These are phyloP conservation scores for Xylaria sp. DNA, from an alignment of 2,329 filamentous ascomycete genomes.

Conservation along the genomic window DNA sequence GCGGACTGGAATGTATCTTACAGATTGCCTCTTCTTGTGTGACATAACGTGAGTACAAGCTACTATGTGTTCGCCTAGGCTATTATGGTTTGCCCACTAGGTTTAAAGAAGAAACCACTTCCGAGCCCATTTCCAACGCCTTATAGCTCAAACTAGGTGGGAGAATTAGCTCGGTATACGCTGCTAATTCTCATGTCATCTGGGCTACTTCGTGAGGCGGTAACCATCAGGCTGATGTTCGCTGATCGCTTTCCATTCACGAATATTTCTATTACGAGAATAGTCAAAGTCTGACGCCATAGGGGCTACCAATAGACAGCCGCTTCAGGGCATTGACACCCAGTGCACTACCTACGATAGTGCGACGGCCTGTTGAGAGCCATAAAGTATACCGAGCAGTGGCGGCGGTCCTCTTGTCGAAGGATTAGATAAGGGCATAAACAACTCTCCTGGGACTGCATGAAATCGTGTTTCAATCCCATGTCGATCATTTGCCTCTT, in stretches of 20 bases:
- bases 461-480: neutral
- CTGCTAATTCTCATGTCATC: neutral
- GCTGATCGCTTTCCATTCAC: neutral
- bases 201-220: neutral
- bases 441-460: neutral
- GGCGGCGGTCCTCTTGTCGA: too few species aligned
- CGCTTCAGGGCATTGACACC: conserved; percentile 1
- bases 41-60: neutral
- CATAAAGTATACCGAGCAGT: neutral
- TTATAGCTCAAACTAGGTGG: neutral
- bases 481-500: neutral
- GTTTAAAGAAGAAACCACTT: conserved; percentile 8
- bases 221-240: neutral
- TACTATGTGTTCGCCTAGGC: neutral
- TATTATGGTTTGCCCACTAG: neutral
- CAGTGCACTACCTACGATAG: neutral
- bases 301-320: neutral
- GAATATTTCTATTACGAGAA: neutral
- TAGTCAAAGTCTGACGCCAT: neutral
- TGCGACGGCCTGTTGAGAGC: neutral
- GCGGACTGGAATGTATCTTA: neutral
- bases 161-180: neutral
- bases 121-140: neutral
- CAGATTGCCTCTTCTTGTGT: neutral
- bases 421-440: too few species aligned